Percentiles rank a stretch among this genome's conserved stretches.
Evolutionary conservation across 371 early-diverging fungal species (phyloP).

Genomic region (Cokeromyces recurvatus): DNA sequence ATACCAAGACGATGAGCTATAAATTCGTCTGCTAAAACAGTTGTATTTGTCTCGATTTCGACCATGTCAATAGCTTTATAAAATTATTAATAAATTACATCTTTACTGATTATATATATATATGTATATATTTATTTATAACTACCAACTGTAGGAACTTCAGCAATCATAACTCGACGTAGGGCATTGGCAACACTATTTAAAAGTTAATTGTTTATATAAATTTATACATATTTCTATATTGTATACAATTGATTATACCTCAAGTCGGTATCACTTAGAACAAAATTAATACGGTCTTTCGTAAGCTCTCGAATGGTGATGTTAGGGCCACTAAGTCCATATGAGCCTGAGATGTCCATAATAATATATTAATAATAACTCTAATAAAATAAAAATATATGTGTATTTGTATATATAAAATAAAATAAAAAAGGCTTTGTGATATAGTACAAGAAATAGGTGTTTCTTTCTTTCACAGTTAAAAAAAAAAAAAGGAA

Average conservation of each 20-base stretch:
- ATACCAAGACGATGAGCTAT: conserved; percentile 98
- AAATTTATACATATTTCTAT: no score
- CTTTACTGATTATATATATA: neutral
- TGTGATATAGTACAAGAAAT: no score
- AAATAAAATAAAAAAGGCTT: no score
- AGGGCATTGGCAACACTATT: conserved; percentile 92
- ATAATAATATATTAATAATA: no score
- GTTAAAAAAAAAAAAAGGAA: no score
- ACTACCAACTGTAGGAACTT: conserved; percentile 95
- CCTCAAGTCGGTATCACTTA: conserved; percentile 79
- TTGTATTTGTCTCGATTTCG: conserved; percentile 92
- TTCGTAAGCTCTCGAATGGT: conserved; percentile 67
- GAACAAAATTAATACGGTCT: conserved; percentile 67
- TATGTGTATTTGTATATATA: no score
- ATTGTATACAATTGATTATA: no score
- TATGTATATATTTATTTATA: no score
- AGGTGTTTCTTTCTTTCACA: no score
- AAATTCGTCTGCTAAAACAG: conserved; percentile 98
- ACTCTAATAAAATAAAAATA: no score
- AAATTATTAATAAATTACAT: neutral
- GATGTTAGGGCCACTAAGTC: conserved; percentile 64
- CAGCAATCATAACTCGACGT: conserved; percentile 94
- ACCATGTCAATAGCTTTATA: conserved; percentile 96
- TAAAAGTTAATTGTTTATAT: neutral
- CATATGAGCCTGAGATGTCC: conserved; percentile 28